These are phyloP conservation scores for Alternaria alternata DNA, from an alignment of 2,329 filamentous ascomycete genomes.

Conservation along the genomic window DNA sequence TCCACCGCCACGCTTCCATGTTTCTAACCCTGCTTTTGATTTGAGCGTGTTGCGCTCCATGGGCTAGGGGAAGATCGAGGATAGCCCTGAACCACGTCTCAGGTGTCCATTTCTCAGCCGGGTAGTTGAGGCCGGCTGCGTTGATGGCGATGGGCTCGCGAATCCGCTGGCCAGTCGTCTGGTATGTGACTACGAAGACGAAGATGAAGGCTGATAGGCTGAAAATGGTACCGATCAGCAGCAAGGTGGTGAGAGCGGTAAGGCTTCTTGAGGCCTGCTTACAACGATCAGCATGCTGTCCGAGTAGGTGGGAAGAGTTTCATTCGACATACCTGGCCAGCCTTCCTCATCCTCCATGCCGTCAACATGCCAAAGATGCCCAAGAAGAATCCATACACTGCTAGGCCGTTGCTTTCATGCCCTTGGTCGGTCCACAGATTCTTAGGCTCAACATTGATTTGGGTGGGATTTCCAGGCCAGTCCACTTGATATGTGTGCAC, in stretches of 20 bases:
- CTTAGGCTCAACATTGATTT: conserved; percentile 35
- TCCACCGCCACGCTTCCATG: conserved; percentile 47
- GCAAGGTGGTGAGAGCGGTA: conserved; percentile 46
- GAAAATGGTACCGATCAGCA: conserved; percentile 39
- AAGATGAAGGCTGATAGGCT: conserved; percentile 43
- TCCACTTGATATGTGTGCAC: conserved; percentile 32
- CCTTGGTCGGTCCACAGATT: conserved; percentile 43
- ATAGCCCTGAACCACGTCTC: conserved; percentile 47
- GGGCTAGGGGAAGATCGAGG: conserved; percentile 36
- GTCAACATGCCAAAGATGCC: conserved; percentile 41
- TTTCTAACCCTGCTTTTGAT: conserved; percentile 33
- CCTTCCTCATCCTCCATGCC: conserved; percentile 34
- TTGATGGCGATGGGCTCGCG: conserved; percentile 29
- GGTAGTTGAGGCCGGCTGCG: conserved; percentile 30
- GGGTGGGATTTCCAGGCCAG: conserved; percentile 32
- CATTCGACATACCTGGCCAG: conserved; percentile 11
- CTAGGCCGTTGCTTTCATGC: conserved; percentile 40
- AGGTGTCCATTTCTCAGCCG: conserved; percentile 41
- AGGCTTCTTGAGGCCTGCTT: conserved; percentile 40
- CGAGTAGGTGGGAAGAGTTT: neutral
- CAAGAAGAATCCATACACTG: conserved; percentile 45
- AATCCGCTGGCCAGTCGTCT: conserved; percentile 39
- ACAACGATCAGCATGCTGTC: neutral
- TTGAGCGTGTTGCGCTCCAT: conserved; percentile 20
- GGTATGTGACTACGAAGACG: conserved; percentile 41